A percentile compares a stretch with the other conserved stretches of the same genome.
Conservation (phyloP, 2,329 filamentous ascomycete species). For the Coniella lustricola region DNA sequence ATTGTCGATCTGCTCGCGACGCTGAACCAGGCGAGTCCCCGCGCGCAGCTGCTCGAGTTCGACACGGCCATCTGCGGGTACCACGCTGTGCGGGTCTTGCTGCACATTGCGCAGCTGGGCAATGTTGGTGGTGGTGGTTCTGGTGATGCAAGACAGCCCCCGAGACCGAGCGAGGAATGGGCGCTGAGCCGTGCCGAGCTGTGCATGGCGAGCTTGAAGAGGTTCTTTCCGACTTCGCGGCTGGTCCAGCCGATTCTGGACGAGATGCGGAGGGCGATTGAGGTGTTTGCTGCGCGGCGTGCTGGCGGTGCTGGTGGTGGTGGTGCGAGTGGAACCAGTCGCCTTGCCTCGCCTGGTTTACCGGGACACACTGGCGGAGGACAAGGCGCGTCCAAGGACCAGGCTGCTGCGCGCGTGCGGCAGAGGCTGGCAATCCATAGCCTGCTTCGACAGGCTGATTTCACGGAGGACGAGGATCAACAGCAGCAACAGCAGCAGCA, state of each 20-base stretch:
- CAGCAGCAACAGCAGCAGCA: no score
- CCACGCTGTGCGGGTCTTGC: conserved; percentile 18
- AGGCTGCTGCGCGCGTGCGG: conserved; percentile 16
- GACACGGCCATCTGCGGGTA: conserved; percentile 21
- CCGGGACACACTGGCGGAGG: conserved; percentile 3
- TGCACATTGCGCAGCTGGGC: conserved; percentile 21
- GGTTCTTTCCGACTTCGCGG: conserved; percentile 22
- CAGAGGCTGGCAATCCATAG: conserved; percentile 25
- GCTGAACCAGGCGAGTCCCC: conserved; percentile 18
- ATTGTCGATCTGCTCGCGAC: conserved; percentile 17
- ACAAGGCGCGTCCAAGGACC: conserved; percentile 2
- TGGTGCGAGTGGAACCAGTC: background rate
- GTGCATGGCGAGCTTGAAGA: conserved; percentile 21
- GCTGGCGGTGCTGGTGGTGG: no score
- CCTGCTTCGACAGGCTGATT: conserved; percentile 22
- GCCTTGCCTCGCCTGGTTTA: conserved; percentile 3
- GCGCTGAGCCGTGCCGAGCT: conserved; percentile 23
- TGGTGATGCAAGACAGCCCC: background rate
- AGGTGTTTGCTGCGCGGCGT: conserved; percentile 13
- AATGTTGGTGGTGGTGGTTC: background rate
- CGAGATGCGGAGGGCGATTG: conserved; percentile 21
- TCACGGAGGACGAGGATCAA: conserved; percentile 20
- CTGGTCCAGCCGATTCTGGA: conserved; percentile 22
- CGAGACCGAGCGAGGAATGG: conserved; percentile 18
- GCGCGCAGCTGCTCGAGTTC: conserved; percentile 16